phyloP scores from a whole-genome alignment of 805 yeast genomes.

The Scheffersomyces stipitis region DNA sequence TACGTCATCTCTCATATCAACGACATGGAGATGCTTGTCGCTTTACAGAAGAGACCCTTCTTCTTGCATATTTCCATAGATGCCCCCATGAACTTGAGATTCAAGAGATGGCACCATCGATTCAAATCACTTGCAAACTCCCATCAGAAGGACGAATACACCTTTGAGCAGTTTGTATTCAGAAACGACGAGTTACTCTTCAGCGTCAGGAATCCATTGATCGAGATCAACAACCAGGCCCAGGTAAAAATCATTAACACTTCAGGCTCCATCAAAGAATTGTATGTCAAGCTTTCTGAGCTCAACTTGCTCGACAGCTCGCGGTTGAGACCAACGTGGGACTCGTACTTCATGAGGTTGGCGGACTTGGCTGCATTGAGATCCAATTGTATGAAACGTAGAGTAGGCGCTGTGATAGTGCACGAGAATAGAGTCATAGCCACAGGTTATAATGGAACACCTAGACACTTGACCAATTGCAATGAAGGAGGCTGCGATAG shows the following conservation, averaged over 20 bases:
- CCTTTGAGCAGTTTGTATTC: constrained; percentile 37
- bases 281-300: constrained; percentile 41
- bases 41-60: constrained; percentile 70
- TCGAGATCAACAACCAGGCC: constrained; percentile 62
- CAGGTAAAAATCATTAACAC: constrained; percentile 42
- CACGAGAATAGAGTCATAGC: constrained; percentile 84
- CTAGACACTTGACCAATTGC: constrained; percentile 82
- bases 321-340: constrained; percentile 91
- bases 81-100: constrained; percentile 61
- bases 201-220: constrained; percentile 48
- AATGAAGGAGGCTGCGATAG: constrained; percentile 94
- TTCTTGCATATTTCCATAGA: constrained; percentile 78
- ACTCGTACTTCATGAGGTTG: constrained; percentile 87
- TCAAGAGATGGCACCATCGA: constrained; percentile 23
- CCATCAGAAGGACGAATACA: neutral
- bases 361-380: constrained; percentile 92
- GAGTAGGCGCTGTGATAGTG: constrained; percentile 95
- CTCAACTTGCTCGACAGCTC: constrained; percentile 33
- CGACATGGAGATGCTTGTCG: constrained; percentile 41
- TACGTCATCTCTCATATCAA: constrained; percentile 58
- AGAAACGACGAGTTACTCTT: constrained; percentile 39
- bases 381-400: constrained; percentile 94
- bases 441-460: constrained; percentile 98
- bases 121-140: neutral
- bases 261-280: constrained; percentile 31